Evolutionary conservation across 192 early-diverging fungal species (phyloP).

Genomic region (Funneliformis geosporum): DNA sequence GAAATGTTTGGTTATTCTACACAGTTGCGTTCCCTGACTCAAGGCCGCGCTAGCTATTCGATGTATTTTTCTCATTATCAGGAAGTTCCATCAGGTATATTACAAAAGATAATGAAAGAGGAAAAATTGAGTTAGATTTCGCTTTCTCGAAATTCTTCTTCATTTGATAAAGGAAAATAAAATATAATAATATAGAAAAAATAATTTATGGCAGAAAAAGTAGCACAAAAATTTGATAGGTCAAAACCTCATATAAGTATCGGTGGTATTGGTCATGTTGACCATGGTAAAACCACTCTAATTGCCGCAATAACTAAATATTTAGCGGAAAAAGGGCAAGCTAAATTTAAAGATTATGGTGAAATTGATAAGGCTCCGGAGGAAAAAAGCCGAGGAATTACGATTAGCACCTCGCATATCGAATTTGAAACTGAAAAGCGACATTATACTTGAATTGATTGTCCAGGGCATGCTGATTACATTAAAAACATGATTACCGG

Average conservation of each 20-base stretch:
- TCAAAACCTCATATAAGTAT: conserved; percentile 97
- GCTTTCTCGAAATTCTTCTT: too few relatives aligned
- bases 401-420: conserved; percentile 92
- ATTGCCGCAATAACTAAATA: conserved; percentile 98
- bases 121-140: too few relatives aligned
- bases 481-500: too few relatives aligned
- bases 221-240: conserved; percentile 68
- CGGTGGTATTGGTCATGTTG: conserved; percentile 98
- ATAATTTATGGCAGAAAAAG: conserved; percentile 44
- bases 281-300: conserved; percentile 98
- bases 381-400: conserved; percentile 96
- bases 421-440: conserved; percentile 90
- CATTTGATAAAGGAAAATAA: too few relatives aligned
- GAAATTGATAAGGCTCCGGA: conserved; percentile 98
- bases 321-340: too few relatives aligned
- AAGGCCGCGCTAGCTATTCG: not conserved
- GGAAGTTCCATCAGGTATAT: not conserved
- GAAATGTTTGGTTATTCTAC: not conserved
- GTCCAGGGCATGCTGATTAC: conserved; percentile 63
- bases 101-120: conserved; percentile 10
- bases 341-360: conserved; percentile 91
- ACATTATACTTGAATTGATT: conserved; percentile 96
- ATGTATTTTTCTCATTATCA: conserved; percentile 20
- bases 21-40: not conserved
- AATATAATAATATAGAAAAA: too few relatives aligned